Evolutionary conservation across 257 asterid genomes (phyloP).

Genomic region (Solanum neorickii): DNA sequence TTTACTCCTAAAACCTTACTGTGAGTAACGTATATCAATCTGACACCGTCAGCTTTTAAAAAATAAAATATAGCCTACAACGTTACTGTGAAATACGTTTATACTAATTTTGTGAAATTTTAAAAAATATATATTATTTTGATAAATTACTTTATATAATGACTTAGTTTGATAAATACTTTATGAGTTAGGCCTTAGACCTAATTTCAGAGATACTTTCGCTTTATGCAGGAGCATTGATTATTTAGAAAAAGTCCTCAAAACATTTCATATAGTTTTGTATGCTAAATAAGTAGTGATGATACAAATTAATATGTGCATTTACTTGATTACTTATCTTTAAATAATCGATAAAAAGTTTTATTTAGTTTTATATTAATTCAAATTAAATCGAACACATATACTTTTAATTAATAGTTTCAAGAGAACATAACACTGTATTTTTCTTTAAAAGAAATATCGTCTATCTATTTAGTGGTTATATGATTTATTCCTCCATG

Average conservation of each 20-base stretch:
- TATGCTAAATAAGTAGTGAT: not conserved
- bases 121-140: too few relatives aligned
- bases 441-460: not conserved
- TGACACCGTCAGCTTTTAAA: too few relatives aligned
- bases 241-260: not conserved
- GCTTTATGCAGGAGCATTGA: not conserved
- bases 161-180: too few relatives aligned
- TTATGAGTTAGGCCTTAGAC: accelerated
- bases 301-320: not conserved
- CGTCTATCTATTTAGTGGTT: not conserved
- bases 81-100: too few relatives aligned
- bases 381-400: too few relatives aligned
- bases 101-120: too few relatives aligned
- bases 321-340: not conserved
- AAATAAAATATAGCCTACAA: too few relatives aligned
- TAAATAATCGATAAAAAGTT: not conserved
- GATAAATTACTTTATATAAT: too few relatives aligned
- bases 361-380: not conserved
- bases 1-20: too few relatives aligned
- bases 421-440: too few relatives aligned
- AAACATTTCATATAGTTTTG: not conserved
- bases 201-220: not conserved
- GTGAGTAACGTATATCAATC: too few relatives aligned
- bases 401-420: not conserved
- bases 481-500: not conserved